phyloP scores from a whole-genome alignment of 108 stramenopile genomes.

The Cylindrotheca closterium region DNA sequence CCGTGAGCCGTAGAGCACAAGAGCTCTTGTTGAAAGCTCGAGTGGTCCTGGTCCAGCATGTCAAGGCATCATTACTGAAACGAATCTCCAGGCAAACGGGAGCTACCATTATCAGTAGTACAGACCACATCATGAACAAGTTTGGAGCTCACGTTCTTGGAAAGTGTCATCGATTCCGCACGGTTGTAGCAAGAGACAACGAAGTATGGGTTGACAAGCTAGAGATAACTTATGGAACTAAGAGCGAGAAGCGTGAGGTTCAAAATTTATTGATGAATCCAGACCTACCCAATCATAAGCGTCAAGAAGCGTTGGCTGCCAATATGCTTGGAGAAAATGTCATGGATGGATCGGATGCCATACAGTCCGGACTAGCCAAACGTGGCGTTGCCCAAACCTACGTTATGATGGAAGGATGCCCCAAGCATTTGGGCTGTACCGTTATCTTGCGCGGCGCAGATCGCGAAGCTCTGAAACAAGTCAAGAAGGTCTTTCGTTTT shows the following conservation, averaged over 20 bases:
- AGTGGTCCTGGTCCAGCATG: slow-evolving; percentile 89
- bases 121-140: slow-evolving; percentile 90
- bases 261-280: slow-evolving; percentile 37
- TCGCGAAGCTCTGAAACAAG: slow-evolving; percentile 75
- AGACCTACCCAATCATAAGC: slow-evolving; percentile 55
- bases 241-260: slow-evolving; percentile 36
- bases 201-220: slow-evolving; percentile 63
- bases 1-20: slow-evolving; percentile 87
- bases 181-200: slow-evolving; percentile 85
- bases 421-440: slow-evolving; percentile 88
- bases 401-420: slow-evolving; percentile 90
- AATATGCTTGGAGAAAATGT: slow-evolving; percentile 74
- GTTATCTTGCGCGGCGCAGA: slow-evolving; percentile 88
- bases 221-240: not conserved
- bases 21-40: slow-evolving; percentile 79
- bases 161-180: slow-evolving; percentile 74
- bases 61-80: slow-evolving; percentile 82
- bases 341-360: slow-evolving; percentile 79
- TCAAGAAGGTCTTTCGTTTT: slow-evolving; percentile 86
- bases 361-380: slow-evolving; percentile 76
- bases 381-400: slow-evolving; percentile 82
- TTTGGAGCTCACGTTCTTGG: slow-evolving; percentile 75
- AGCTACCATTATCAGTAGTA: slow-evolving; percentile 84
- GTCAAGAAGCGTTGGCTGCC: slow-evolving; percentile 80
- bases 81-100: slow-evolving; percentile 91